Percentiles rank a stretch among this genome's conserved stretches.
Evolutionary conservation across 73 alveolate genomes (phyloP).

Genomic region (Tetrahymena borealis): DNA sequence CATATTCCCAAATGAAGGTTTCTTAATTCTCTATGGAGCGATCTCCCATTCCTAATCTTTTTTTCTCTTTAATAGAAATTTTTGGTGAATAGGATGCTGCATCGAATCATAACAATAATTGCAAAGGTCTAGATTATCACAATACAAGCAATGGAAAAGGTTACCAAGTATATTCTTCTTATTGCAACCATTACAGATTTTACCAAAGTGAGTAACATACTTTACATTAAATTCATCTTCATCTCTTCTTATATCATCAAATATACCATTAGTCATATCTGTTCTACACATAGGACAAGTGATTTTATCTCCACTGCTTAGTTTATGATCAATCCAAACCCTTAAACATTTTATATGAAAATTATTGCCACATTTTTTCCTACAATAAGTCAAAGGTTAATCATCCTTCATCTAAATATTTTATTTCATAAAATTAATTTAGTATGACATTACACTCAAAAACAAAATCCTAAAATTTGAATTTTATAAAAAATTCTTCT

Average conservation of each 20-base stretch:
- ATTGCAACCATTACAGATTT: background rate
- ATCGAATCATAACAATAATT: background rate
- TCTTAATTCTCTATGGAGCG: background rate
- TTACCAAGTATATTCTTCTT: background rate
- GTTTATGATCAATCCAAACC: background rate
- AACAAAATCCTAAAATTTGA: no score
- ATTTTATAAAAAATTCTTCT: no score
- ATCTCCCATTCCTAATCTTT: background rate
- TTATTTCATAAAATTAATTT: no score
- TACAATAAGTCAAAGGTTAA: background rate
- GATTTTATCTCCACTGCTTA: background rate
- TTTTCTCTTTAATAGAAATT: background rate
- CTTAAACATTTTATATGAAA: background rate
- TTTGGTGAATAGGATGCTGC: background rate
- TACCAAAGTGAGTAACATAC: background rate
- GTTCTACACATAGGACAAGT: background rate
- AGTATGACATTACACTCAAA: no score
- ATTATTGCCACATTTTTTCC: background rate
- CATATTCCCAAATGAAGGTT: background rate
- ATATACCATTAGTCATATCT: background rate
- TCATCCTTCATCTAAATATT: background rate
- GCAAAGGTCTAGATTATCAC: background rate
- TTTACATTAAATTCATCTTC: background rate
- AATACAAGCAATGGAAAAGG: background rate
- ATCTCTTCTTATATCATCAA: background rate